A percentile compares a stretch with the other conserved stretches of the same genome.
These are phyloP conservation scores for Candida neerlandica DNA, from an alignment of 1,139 yeast species.

Conservation along the genomic window DNA sequence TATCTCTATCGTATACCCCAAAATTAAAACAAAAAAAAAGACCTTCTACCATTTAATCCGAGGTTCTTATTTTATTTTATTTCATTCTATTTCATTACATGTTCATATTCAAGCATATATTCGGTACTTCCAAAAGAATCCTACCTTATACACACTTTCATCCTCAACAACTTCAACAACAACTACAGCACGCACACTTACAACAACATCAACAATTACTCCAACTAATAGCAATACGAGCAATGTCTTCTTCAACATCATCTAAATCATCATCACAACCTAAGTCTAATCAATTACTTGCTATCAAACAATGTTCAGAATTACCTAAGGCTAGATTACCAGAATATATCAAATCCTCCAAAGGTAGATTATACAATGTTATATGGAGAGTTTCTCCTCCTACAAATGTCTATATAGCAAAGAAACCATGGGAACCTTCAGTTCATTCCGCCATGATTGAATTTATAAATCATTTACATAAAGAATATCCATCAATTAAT, in stretches of 20 bases:
- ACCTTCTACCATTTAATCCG: too few relatives aligned
- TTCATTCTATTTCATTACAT: not conserved
- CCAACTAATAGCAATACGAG: not conserved
- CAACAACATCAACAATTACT: not conserved
- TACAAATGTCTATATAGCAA: slow-evolving; percentile 73
- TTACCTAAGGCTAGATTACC: slow-evolving; percentile 16
- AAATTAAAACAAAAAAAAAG: not conserved
- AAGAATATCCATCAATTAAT: slow-evolving; percentile 67
- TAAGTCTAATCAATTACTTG: not conserved
- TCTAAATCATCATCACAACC: too few relatives aligned
- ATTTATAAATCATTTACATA: slow-evolving; percentile 59
- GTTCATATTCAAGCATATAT: not conserved
- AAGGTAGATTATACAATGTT: slow-evolving; percentile 31
- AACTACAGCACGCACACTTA: not conserved
- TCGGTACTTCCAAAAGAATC: not conserved
- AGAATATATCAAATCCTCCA: slow-evolving; percentile 15
- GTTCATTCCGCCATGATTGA: slow-evolving; percentile 69
- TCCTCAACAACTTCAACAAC: not conserved
- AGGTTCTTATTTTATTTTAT: not conserved
- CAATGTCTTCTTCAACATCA: not conserved
- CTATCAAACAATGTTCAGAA: slow-evolving; percentile 13
- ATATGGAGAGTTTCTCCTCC: slow-evolving; percentile 50
- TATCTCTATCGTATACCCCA: too few relatives aligned
- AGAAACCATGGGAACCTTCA: slow-evolving; percentile 76
- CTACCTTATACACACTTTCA: not conserved